phyloP scores from a whole-genome alignment of 106 monocot species.

The Platanthera guangdongensis region DNA sequence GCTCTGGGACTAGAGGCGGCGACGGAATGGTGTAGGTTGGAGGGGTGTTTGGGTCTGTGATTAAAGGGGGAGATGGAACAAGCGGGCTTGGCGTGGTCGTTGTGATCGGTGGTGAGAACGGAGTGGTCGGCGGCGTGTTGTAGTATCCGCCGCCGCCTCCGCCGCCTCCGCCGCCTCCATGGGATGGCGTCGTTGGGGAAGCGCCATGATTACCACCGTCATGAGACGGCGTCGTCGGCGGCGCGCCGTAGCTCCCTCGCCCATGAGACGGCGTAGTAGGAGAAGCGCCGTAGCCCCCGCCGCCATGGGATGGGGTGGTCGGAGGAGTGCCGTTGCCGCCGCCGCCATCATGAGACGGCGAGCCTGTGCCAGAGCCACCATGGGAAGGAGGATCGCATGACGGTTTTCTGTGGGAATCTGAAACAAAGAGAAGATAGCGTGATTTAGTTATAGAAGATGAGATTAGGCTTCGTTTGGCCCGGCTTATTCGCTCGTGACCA shows the following conservation, averaged over 20 bases:
- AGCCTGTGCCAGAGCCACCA: background rate
- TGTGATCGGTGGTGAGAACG: background rate
- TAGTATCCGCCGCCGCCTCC: constrained; percentile 17
- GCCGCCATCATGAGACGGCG: constrained; percentile 8
- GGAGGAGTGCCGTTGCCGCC: constrained; percentile 4
- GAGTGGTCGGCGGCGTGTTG: constrained; percentile 9
- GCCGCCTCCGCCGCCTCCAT: background rate
- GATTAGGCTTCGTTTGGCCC: background rate
- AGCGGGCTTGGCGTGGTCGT: background rate
- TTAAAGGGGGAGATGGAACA: background rate
- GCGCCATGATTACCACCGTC: background rate
- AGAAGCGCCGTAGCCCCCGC: background rate
- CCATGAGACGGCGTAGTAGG: constrained; percentile 7
- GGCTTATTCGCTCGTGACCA: too few species aligned
- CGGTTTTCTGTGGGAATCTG: background rate
- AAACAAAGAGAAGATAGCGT: background rate
- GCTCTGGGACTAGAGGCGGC: constrained; percentile 9
- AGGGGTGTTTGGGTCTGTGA: background rate
- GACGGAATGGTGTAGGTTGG: constrained; percentile 2
- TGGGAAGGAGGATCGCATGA: background rate
- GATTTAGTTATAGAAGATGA: background rate
- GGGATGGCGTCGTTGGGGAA: constrained; percentile 8
- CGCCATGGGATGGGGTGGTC: constrained; percentile 9
- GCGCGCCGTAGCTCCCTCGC: background rate
- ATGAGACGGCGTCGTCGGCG: constrained; percentile 5